Evolutionary conservation across 331 rosid genomes (phyloP), one percentile per base, ranked within the genome.

Genomic region (Malus hybrid): DNA sequence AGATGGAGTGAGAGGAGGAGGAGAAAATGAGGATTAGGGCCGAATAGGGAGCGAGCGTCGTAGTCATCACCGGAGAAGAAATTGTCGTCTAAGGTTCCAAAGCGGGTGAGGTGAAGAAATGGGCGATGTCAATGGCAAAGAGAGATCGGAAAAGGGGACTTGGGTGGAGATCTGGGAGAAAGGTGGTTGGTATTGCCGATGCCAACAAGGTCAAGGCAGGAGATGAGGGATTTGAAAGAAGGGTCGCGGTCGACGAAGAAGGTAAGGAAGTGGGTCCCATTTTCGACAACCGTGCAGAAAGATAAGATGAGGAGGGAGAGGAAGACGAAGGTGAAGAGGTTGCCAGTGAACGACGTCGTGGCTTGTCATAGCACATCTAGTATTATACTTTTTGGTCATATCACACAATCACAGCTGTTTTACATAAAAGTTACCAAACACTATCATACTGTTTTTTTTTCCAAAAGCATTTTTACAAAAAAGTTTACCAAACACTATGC

Each of bases 81-180:
- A 70, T 94, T 97, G 1, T 90, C 97, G 7, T 94, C 99, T 26
- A 94, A 89, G 88, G 99, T 92, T 52, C 96, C 96, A 42, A 91
- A 89, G 2, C 96, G 93, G 44, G 96, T 90, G 72, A 94, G 93
- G 58, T 94, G 99, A 5, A 94, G 95, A 19, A 94, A 92, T 0
- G 96, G 97, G 46, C 93, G 93, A 6, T 85, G 91, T 36, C 83
- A 83, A 52, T 76, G 87, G 11, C 87, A 89, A 16, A 71, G 87
- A 10, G 46, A 33, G 68, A 85, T 73, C 0, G 86, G 29, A 0
- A 86, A 50, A 0, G 92, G 62, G 1, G 82, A 77, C 13, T 75
- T 73, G 2, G 68, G 79, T 3, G 68, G 39, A 11, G 82, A 71
- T 63, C 67, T 75, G 33, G 66, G 39, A 30, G 42, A 72, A 32